phyloP scores from a whole-genome alignment of 2,329 filamentous ascomycete genomes.

The Calonectria honghensis region DNA sequence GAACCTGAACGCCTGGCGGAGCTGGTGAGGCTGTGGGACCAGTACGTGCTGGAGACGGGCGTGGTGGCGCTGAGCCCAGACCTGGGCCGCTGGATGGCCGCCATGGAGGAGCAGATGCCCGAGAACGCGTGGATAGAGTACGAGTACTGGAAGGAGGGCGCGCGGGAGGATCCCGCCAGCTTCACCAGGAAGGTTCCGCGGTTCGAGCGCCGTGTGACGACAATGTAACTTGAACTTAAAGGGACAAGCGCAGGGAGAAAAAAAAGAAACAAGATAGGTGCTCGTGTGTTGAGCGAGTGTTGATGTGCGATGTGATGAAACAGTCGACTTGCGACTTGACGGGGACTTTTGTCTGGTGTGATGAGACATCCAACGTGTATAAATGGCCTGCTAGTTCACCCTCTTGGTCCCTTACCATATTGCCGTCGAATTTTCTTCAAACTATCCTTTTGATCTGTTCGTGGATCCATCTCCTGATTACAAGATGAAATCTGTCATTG shows the following conservation, averaged over 20 bases:
- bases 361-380: constrained; percentile 2
- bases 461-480: not conserved
- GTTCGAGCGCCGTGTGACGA: constrained; percentile 44
- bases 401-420: not conserved
- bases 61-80: constrained; percentile 62
- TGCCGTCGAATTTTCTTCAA: not conserved
- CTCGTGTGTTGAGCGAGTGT: not conserved
- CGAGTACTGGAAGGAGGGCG: constrained; percentile 74
- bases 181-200: constrained; percentile 53
- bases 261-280: not conserved
- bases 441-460: too few species aligned
- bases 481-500: not conserved
- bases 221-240: constrained; percentile 15
- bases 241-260: not conserved
- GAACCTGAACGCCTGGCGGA: constrained; percentile 66
- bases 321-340: not conserved
- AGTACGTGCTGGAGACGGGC: constrained; percentile 66
- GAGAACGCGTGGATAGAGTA: constrained; percentile 81
- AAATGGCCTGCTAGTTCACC: not conserved
- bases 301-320: not conserved
- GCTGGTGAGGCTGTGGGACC: constrained; percentile 73
- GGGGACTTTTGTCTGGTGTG: not conserved
- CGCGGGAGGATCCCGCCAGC: constrained; percentile 65
- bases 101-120: constrained; percentile 78
- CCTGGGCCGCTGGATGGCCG: constrained; percentile 74